Conservation (phyloP, 495 filamentous ascomycete species). For the Xylaria grammica region DNA sequence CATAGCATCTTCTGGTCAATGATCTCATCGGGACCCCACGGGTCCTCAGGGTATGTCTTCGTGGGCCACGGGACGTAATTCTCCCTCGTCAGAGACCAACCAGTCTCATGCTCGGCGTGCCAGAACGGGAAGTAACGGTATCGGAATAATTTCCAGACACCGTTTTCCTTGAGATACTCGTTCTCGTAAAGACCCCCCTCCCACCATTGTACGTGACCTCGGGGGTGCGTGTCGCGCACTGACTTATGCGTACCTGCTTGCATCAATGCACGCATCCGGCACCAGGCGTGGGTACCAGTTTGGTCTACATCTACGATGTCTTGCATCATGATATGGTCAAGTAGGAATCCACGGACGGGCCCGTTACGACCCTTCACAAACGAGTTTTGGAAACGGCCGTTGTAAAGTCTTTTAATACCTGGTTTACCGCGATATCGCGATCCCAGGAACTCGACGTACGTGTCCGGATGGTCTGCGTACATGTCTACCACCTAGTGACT, state of each 20-base stretch:
- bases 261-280: slow-evolving; percentile 62
- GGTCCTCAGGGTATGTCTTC: slow-evolving; percentile 52
- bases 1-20: slow-evolving; percentile 59
- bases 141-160: slow-evolving; percentile 60
- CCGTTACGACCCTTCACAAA: slow-evolving; percentile 60
- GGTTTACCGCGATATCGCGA: slow-evolving; percentile 57
- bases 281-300: slow-evolving; percentile 54
- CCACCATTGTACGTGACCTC: slow-evolving; percentile 60
- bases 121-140: slow-evolving; percentile 63
- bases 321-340: slow-evolving; percentile 64
- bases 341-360: slow-evolving; percentile 59
- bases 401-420: slow-evolving; percentile 60
- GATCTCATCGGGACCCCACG: slow-evolving; percentile 58
- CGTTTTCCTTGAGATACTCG: slow-evolving; percentile 63
- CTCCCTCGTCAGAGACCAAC: slow-evolving; percentile 58
- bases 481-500: slow-evolving; percentile 51
- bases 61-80: slow-evolving; percentile 57
- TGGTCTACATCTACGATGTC: slow-evolving; percentile 56
- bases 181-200: slow-evolving; percentile 65
- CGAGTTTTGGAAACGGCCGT: slow-evolving; percentile 54
- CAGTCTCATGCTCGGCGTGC: slow-evolving; percentile 58
- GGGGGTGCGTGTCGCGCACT: slow-evolving; percentile 52
- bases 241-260: slow-evolving; percentile 57
- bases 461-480: slow-evolving; percentile 58
- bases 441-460: slow-evolving; percentile 62